These are phyloP conservation scores for Cryptosporidium baileyi DNA, from an alignment of 169 alveolate genomes.

Conservation along the genomic window DNA sequence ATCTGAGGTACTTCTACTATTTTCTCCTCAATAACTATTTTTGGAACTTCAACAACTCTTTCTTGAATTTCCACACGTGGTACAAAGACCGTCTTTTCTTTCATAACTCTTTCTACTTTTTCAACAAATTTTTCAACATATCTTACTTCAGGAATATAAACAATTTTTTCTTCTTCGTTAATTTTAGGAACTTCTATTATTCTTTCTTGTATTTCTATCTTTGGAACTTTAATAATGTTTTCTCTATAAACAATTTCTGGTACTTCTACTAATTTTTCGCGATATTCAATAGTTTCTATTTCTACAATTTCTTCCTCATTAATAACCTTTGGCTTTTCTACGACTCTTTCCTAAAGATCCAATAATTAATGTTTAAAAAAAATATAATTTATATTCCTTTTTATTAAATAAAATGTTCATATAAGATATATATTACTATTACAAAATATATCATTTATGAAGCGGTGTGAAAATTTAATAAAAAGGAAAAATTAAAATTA, in stretches of 20 bases:
- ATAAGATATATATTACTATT: not conserved
- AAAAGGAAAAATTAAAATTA: not conserved
- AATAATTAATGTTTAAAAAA: not conserved
- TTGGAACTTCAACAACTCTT: conserved; percentile 63
- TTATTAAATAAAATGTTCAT: not conserved
- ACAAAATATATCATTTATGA: not conserved
- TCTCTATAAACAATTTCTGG: conserved; percentile 59
- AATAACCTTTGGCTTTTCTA: conserved; percentile 54
- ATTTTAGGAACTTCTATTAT: conserved; percentile 64
- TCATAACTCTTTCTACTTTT: conserved; percentile 28
- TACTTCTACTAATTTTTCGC: conserved; percentile 56
- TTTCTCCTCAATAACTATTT: conserved; percentile 57
- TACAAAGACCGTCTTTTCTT: conserved; percentile 52
- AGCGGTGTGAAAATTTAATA: not conserved
- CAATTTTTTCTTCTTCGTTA: conserved; percentile 52
- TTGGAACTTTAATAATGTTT: conserved; percentile 54
- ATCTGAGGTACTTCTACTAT: conserved; percentile 53
- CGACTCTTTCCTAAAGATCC: conserved; percentile 32
- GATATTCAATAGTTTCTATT: conserved; percentile 56
- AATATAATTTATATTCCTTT: not conserved
- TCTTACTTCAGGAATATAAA: conserved; percentile 59
- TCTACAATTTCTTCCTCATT: conserved; percentile 65
- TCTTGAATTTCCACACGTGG: conserved; percentile 58
- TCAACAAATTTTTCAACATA: conserved; percentile 62
- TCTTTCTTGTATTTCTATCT: conserved; percentile 67